Evolutionary conservation across 768 basidiomycete genomes (phyloP), one percentile per base, ranked within the genome.

Genomic region (Agrocybe chaxingu): DNA sequence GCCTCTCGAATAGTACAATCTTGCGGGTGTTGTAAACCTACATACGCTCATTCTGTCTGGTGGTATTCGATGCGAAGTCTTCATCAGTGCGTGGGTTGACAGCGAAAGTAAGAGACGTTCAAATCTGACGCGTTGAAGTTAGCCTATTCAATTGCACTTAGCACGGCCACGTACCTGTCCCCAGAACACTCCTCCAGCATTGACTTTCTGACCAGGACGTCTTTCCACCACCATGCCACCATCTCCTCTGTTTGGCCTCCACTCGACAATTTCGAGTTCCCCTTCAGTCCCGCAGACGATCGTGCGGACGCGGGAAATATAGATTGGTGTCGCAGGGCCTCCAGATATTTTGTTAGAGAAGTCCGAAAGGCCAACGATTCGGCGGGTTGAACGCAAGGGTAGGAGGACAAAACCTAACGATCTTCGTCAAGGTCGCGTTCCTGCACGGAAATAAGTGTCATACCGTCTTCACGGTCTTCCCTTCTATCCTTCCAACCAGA

Each of bases 121-220:
- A 51, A 82, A 82, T 57, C 81, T 82, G 16, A 9, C 11, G 42
- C 44, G 18, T 16, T 29, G 18, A 45, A 36, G 51, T 50, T 12
- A 38, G 35, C 35, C 30, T 33, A 0, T 51, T 30, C 8, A 8
- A 30, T 47, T 19, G 31, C 24, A 33, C 24, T 24, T 47, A 1
- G 32, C 41, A 34, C 34, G 6, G 7, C 40, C 30, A 53, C 67
- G 40, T 43, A 80, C 80, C 71, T 71, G 48, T 76, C 76, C 18
- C 81, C 79, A 19, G 66, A 57, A 55, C 78, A 82, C 54, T 82
- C 80, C 51, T 82, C 80, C 24, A 82, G 57, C 19, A 81, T 55
- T 7, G 80, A 80, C 56, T 76, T 81, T 29, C 80, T 70, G 3
- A 81, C 78, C 3, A 80, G 67, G 2, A 80, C 71, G 45, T 80